Conservation (phyloP, 169 alveolate genomes). For the Cystoisospora suis region DNA sequence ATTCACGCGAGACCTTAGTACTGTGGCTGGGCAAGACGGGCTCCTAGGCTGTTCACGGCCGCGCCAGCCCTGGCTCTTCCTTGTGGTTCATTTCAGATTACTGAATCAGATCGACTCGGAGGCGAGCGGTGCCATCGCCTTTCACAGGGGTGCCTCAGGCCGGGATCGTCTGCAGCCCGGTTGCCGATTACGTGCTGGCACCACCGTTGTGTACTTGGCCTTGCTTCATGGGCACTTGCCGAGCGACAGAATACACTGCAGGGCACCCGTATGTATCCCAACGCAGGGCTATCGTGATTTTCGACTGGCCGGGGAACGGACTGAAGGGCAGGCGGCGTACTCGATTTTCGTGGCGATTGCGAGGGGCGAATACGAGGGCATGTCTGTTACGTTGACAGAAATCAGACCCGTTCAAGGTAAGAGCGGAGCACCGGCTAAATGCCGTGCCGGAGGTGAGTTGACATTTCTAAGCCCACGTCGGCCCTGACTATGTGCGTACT, state of each 20-base stretch:
- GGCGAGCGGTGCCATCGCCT: background rate
- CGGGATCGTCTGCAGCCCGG: background rate
- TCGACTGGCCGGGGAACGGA: conserved; percentile 22
- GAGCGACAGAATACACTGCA: background rate
- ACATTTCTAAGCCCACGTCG: background rate
- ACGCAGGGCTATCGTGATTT: background rate
- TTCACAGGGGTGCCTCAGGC: background rate
- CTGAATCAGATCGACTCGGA: background rate
- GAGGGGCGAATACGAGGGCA: background rate
- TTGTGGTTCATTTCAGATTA: no score
- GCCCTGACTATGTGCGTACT: background rate
- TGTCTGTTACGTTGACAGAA: background rate
- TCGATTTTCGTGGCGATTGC: background rate
- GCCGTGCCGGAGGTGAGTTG: background rate
- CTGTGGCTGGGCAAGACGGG: no score
- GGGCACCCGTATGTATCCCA: background rate
- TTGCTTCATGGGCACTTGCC: conserved; percentile 12
- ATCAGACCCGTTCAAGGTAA: conserved; percentile 13
- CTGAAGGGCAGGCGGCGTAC: background rate
- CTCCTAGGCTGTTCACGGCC: no score
- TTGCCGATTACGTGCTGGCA: background rate
- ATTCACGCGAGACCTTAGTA: no score
- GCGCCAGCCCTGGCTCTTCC: no score
- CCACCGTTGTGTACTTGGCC: background rate
- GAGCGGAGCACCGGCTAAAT: background rate